phyloP scores from a whole-genome alignment of 2,329 filamentous ascomycete species.

The Aspergillus piperis region DNA sequence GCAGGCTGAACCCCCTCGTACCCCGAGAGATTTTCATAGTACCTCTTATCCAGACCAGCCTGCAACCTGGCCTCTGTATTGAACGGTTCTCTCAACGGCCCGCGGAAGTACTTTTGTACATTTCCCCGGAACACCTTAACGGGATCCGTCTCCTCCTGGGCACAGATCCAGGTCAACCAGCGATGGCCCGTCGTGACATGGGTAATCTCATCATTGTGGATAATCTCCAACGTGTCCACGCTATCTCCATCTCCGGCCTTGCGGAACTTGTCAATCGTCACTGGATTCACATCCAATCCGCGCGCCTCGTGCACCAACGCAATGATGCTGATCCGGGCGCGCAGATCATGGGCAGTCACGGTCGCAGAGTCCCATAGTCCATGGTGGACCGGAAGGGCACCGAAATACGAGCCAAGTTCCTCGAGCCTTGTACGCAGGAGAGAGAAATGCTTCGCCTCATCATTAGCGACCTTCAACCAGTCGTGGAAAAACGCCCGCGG shows the following conservation, averaged over 20 bases:
- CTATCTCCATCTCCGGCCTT: constrained; percentile 45
- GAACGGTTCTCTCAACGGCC: constrained; percentile 48
- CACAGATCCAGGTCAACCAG: constrained; percentile 52
- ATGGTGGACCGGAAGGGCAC: constrained; percentile 50
- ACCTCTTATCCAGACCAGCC: constrained; percentile 48
- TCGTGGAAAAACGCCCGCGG: constrained; percentile 51
- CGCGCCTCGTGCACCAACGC: constrained; percentile 52
- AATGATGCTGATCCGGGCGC: constrained; percentile 50
- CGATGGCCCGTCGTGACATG: constrained; percentile 52
- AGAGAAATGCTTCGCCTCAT: constrained; percentile 53
- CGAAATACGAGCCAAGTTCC: constrained; percentile 49
- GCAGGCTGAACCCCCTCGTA: neutral
- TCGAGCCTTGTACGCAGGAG: constrained; percentile 48
- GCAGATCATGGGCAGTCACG: constrained; percentile 47
- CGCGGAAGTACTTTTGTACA: constrained; percentile 47
- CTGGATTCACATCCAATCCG: constrained; percentile 50
- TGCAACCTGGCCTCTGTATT: constrained; percentile 47
- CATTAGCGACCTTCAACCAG: constrained; percentile 52
- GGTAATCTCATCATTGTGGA: constrained; percentile 53
- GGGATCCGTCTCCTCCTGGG: constrained; percentile 48
- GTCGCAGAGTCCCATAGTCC: constrained; percentile 49
- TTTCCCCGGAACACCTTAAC: constrained; percentile 49
- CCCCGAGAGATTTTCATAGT: constrained; percentile 39
- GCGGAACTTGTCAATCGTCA: constrained; percentile 52
- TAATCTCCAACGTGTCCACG: constrained; percentile 45